phyloP scores from a whole-genome alignment of 2,329 filamentous ascomycete genomes.

The Colletotrichum simmondsii region DNA sequence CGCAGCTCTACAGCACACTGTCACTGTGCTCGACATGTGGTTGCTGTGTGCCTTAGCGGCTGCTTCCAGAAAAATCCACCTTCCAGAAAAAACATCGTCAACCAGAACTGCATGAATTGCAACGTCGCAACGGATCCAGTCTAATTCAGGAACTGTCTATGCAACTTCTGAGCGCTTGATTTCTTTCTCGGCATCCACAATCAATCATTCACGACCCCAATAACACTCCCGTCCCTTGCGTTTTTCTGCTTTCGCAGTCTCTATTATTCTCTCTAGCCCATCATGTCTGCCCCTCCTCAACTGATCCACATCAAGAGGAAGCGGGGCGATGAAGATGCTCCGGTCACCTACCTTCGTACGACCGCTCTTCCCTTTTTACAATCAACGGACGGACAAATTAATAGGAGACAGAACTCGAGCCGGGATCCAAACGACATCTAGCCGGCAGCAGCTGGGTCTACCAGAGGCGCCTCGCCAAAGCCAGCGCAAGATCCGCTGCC shows the following conservation, averaged over 20 bases:
- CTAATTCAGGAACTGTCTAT: background rate
- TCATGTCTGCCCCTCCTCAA: conserved; percentile 68
- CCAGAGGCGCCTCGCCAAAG: conserved; percentile 56
- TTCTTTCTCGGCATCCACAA: background rate
- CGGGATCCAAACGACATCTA: conserved; percentile 63
- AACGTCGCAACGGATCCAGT: conserved; percentile 5
- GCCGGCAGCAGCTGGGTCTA: conserved; percentile 66
- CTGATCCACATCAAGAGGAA: conserved; percentile 72
- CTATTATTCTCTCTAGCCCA: background rate
- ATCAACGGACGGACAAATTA: background rate
- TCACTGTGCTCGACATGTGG: conserved; percentile 1
- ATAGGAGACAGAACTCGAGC: conserved; percentile 58
- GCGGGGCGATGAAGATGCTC: conserved; percentile 61
- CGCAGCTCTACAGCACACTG: background rate
- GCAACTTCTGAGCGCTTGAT: background rate
- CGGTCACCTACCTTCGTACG: conserved; percentile 67
- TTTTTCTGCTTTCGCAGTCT: background rate
- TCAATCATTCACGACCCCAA: background rate
- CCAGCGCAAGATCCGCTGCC: conserved; percentile 39
- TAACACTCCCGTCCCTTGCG: background rate
- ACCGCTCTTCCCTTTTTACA: conserved; percentile 1
- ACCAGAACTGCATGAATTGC: conserved; percentile 6
- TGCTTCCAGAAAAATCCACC: conserved; percentile 29
- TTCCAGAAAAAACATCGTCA: background rate
- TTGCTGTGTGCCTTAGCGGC: background rate